These are phyloP conservation scores for Penicillium janthinellum DNA, from an alignment of 2,329 filamentous ascomycete species.

Conservation along the genomic window DNA sequence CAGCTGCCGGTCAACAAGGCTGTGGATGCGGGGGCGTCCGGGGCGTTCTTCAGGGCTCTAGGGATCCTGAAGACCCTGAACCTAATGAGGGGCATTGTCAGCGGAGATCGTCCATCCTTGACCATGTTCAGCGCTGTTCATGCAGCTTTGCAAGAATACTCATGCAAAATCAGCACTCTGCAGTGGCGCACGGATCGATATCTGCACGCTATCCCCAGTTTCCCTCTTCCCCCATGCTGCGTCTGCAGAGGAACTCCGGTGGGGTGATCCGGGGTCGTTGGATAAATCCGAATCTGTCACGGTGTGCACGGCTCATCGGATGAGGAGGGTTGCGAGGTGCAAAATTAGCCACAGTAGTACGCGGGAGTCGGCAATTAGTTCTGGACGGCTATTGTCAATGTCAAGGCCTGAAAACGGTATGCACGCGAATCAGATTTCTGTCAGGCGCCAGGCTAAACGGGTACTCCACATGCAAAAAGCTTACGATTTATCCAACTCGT, in stretches of 20 bases:
- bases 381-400: neutral
- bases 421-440: neutral
- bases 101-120: neutral
- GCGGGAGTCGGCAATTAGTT: neutral
- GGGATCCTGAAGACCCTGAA: neutral
- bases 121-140: neutral
- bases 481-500: neutral
- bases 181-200: neutral
- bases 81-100: neutral
- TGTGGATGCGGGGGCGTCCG: neutral
- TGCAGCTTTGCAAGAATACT: neutral
- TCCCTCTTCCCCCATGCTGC: neutral
- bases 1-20: neutral
- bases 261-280: neutral
- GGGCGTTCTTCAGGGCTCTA: neutral
- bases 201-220: neutral
- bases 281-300: slow-evolving; percentile 7
- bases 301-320: neutral
- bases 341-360: neutral
- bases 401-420: neutral
- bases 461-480: neutral
- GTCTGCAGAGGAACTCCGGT: neutral
- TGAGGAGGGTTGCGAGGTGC: neutral
- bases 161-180: neutral
- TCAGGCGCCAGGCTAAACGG: neutral